Evolutionary conservation across 306 rosid species (phyloP).

Genomic region (Mimosa pudica): DNA sequence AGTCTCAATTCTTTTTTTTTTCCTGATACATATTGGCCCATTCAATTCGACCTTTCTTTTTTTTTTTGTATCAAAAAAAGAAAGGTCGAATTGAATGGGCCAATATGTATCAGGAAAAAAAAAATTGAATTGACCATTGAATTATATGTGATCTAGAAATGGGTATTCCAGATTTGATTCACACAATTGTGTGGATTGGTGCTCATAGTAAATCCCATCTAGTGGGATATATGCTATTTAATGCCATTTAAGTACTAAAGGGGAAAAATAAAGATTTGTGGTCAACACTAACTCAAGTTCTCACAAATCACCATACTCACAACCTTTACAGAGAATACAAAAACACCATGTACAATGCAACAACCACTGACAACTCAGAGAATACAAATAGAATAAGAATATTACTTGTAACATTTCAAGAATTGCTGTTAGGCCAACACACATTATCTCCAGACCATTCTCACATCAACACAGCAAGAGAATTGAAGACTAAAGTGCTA

Average conservation of each 20-base stretch:
- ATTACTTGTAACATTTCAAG: background rate
- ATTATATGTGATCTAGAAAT: background rate
- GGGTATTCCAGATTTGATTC: background rate
- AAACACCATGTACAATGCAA: background rate
- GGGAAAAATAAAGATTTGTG: background rate
- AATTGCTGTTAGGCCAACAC: background rate
- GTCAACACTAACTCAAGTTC: background rate
- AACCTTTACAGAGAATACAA: background rate
- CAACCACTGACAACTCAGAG: background rate
- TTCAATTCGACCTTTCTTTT: background rate
- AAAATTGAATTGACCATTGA: background rate
- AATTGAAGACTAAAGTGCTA: background rate
- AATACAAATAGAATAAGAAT: background rate
- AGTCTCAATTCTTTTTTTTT: too few relatives aligned
- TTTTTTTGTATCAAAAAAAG: too few relatives aligned
- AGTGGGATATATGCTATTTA: background rate
- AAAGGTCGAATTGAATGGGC: background rate
- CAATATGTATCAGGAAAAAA: too few relatives aligned
- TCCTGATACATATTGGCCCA: too few relatives aligned
- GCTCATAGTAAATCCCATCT: too few relatives aligned
- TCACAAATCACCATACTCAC: background rate
- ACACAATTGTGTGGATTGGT: background rate
- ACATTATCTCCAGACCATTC: background rate
- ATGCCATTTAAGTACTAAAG: background rate
- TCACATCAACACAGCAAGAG: background rate